Evolutionary conservation across 2,329 filamentous ascomycete genomes (phyloP).

Genomic region (Xylaria multiplex): DNA sequence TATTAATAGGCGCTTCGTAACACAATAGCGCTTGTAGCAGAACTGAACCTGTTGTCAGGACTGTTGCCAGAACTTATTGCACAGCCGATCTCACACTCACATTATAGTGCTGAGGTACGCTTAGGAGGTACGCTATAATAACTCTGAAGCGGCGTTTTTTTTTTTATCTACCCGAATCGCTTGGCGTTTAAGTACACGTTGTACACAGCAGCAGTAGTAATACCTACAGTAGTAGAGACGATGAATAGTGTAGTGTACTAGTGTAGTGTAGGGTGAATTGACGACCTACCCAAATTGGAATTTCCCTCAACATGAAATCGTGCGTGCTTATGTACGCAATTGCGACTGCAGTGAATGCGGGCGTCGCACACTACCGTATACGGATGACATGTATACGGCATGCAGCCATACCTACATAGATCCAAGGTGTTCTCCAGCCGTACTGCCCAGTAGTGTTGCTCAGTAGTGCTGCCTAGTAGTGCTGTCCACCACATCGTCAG

Average conservation of each 20-base stretch:
- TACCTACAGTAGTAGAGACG: neutral
- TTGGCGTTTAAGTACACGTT: constrained; percentile 7
- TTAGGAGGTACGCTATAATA: neutral
- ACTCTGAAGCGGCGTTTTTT: constrained; percentile 3
- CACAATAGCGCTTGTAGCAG: too few relatives aligned
- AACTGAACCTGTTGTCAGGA: too few relatives aligned
- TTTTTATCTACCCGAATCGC: neutral
- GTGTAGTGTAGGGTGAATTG: neutral
- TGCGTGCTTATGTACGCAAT: neutral
- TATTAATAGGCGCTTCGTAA: too few relatives aligned
- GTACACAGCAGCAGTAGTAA: too few relatives aligned
- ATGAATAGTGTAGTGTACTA: neutral
- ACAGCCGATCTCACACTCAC: constrained; percentile 1
- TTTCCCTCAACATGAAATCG: constrained; percentile 2
- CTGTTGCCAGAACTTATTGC: neutral
- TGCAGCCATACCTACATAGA: neutral
- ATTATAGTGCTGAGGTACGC: neutral
- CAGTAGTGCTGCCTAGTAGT: too few relatives aligned
- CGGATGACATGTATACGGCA: neutral
- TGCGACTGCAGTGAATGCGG: neutral
- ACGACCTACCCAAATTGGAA: neutral
- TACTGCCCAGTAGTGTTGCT: neutral
- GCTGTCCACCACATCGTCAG: neutral
- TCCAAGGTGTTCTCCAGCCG: neutral
- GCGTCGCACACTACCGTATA: neutral